phyloP scores from a whole-genome alignment of 2,329 filamentous ascomycete genomes.

The Apiospora kogelbergensis region DNA sequence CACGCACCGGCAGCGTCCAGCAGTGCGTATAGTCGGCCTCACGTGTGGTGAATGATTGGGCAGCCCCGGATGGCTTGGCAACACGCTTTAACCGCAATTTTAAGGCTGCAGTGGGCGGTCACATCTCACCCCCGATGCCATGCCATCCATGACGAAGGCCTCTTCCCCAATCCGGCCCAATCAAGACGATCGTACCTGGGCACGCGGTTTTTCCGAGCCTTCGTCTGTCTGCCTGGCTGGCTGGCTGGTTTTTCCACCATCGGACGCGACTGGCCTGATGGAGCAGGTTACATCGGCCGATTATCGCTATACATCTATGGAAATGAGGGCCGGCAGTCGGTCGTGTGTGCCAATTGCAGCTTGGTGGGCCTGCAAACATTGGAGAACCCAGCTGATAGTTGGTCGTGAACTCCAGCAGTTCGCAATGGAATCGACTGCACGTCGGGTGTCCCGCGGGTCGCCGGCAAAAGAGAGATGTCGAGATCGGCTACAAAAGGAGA shows the following conservation, averaged over 20 bases:
- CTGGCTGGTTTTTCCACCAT: not conserved
- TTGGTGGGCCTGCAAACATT: not conserved
- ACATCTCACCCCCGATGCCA: not conserved
- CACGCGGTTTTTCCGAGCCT: not conserved
- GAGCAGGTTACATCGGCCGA: slow-evolving; percentile 6
- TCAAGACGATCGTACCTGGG: not conserved
- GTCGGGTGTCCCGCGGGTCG: not conserved
- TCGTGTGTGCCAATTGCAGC: not conserved
- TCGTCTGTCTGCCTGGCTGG: not conserved
- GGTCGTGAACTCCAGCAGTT: not conserved
- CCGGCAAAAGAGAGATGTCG: not conserved
- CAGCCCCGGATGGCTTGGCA: not conserved
- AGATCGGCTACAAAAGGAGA: not conserved
- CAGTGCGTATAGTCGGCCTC: not conserved
- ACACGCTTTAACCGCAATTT: not conserved
- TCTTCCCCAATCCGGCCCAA: not conserved
- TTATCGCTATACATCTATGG: not conserved
- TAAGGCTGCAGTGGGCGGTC: not conserved
- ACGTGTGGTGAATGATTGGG: slow-evolving; percentile 4
- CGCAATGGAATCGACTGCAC: not conserved
- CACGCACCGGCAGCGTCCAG: not conserved
- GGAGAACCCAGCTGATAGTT: not conserved
- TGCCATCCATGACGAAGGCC: not conserved
- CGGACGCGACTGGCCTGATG: not conserved
- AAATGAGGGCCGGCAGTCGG: not conserved